Conservation (phyloP, 2,329 filamentous ascomycete genomes). For the Aureobasidium namibiae region DNA sequence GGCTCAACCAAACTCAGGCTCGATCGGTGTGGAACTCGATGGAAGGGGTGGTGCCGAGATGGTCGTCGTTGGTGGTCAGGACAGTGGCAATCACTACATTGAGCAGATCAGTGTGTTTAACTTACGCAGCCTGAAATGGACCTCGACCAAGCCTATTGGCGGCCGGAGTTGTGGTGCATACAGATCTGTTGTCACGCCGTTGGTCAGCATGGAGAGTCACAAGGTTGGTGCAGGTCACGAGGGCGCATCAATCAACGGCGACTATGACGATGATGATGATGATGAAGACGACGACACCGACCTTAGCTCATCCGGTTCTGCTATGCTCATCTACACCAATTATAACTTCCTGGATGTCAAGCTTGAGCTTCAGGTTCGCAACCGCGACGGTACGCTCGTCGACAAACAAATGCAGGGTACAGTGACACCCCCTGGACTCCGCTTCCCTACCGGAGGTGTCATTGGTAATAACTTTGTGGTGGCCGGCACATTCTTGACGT, state of each 20-base stretch:
- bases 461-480: conserved; percentile 97
- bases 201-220: conserved; percentile 57
- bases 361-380: conserved; percentile 80
- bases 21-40: conserved; percentile 81
- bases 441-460: conserved; percentile 92
- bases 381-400: conserved; percentile 71
- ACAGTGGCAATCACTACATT: conserved; percentile 97
- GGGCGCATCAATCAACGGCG: conserved; percentile 22
- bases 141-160: conserved; percentile 66
- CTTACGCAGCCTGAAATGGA: conserved; percentile 89
- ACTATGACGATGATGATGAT: conserved; percentile 30
- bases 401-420: conserved; percentile 84
- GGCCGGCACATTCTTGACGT: conserved; percentile 93
- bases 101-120: conserved; percentile 99
- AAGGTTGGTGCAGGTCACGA: conserved; percentile 55
- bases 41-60: conserved; percentile 90
- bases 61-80: conserved; percentile 93
- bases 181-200: conserved; percentile 83
- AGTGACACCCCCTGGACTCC: conserved; percentile 81
- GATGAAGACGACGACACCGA: conserved; percentile 16
- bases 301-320: conserved; percentile 39
- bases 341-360: conserved; percentile 99
- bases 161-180: conserved; percentile 95
- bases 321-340: conserved; percentile 97
- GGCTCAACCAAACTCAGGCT: conserved; percentile 76